Percentiles rank a stretch among this genome's conserved stretches.
These are phyloP conservation scores for Linum trigynum DNA, from an alignment of 345 rosid species.

Conservation along the genomic window DNA sequence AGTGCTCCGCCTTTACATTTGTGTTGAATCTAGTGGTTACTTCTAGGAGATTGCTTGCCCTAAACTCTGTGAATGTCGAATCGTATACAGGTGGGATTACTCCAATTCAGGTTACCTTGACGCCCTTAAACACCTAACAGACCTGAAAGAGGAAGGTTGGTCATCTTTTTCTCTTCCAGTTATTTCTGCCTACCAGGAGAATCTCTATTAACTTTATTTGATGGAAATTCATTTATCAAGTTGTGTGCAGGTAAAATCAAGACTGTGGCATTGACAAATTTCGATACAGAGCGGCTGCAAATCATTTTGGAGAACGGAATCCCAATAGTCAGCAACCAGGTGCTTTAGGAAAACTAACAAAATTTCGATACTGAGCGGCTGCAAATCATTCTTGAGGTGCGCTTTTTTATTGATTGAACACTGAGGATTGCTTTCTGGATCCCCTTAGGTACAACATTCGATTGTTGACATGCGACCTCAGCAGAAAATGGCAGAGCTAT, in stretches of 20 bases:
- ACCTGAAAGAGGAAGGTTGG: slow-evolving; percentile 82
- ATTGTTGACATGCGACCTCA: slow-evolving; percentile 95
- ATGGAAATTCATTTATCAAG: slow-evolving; percentile 14
- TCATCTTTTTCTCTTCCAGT: slow-evolving; percentile 1
- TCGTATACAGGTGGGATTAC: slow-evolving; percentile 78
- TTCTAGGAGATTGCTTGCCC: neutral
- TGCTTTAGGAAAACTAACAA: slow-evolving; percentile 6
- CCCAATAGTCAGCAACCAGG: slow-evolving; percentile 98
- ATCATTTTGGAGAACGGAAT: slow-evolving; percentile 79
- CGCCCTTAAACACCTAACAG: slow-evolving; percentile 76
- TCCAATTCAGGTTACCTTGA: slow-evolving; percentile 82
- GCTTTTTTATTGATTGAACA: neutral
- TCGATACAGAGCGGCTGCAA: slow-evolving; percentile 77
- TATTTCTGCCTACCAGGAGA: slow-evolving; percentile 8
- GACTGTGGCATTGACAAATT: slow-evolving; percentile 89
- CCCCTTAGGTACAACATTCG: slow-evolving; percentile 82
- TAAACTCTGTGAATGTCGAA: no score
- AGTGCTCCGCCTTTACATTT: no score
- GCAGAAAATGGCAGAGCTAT: slow-evolving; percentile 91
- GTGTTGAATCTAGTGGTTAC: neutral
- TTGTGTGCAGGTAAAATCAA: slow-evolving; percentile 68
- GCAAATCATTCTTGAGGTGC: slow-evolving; percentile 54
- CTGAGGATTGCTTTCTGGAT: neutral
- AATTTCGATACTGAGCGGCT: slow-evolving; percentile 88
- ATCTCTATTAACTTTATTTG: slow-evolving; percentile 15